These are phyloP conservation scores for Xylaria cubensis DNA, from an alignment of 495 filamentous ascomycete genomes.

Conservation along the genomic window DNA sequence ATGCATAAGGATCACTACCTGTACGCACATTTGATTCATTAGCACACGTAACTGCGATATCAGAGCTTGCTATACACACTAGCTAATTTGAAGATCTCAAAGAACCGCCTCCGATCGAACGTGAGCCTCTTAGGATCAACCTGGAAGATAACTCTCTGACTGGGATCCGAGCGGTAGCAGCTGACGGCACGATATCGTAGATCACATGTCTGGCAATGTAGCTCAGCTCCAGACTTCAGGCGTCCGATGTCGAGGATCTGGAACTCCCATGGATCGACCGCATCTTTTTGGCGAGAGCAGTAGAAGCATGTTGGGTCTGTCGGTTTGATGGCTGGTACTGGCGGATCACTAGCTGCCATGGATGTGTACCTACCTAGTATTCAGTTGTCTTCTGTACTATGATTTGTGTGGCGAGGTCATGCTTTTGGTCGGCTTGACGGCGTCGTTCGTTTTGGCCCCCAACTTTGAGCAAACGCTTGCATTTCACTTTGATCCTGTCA, in stretches of 20 bases:
- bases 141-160: not conserved
- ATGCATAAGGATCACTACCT: not conserved
- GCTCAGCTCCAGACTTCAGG: conserved; percentile 11
- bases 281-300: conserved; percentile 5
- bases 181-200: conserved; percentile 3
- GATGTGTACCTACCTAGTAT: not conserved
- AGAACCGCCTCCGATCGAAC: not conserved
- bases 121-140: not conserved
- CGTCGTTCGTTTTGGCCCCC: not conserved
- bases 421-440: not conserved
- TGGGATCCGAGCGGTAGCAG: not conserved
- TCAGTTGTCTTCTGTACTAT: not conserved
- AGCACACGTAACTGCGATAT: not conserved
- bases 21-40: not conserved
- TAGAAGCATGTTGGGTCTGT: not conserved
- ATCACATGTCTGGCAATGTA: conserved; percentile 15
- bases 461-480: not conserved
- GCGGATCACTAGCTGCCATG: not conserved
- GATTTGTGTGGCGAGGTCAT: not conserved
- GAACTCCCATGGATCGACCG: conserved; percentile 11
- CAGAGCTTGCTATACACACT: not conserved
- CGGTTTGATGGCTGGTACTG: not conserved
- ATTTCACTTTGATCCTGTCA: not conserved
- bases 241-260: conserved; percentile 15
- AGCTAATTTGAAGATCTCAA: not conserved